Evolutionary conservation across 805 yeast genomes (phyloP).

Genomic region (Jamesozyma lodderae): DNA sequence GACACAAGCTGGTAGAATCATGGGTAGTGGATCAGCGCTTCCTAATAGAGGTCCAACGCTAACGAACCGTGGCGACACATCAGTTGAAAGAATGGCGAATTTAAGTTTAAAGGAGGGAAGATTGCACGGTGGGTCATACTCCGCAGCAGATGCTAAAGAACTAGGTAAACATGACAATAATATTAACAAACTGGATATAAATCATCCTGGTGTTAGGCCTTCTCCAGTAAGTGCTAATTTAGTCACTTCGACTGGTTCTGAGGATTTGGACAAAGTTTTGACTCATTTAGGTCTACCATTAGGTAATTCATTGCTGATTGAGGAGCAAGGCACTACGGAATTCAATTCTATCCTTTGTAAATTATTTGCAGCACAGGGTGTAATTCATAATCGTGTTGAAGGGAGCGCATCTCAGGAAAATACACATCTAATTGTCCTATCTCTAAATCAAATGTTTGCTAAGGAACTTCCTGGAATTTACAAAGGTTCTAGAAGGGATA

Average conservation of each 20-base stretch:
- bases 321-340: slow-evolving; percentile 85
- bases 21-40: not conserved
- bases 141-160: not conserved
- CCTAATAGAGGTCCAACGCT: slow-evolving; percentile 1
- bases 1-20: slow-evolving; percentile 1
- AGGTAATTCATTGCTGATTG: slow-evolving; percentile 60
- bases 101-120: slow-evolving; percentile 1
- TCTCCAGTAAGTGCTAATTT: slow-evolving; percentile 65
- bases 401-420: slow-evolving; percentile 16
- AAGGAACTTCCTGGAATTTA: slow-evolving; percentile 70
- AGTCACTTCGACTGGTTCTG: slow-evolving; percentile 71
- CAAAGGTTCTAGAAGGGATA: slow-evolving; percentile 57
- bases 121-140: not conserved
- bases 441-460: slow-evolving; percentile 50
- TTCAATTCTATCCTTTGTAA: slow-evolving; percentile 64
- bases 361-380: slow-evolving; percentile 68
- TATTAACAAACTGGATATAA: not conserved
- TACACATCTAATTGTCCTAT: slow-evolving; percentile 58
- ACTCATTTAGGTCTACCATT: slow-evolving; percentile 81
- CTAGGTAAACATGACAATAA: not conserved
- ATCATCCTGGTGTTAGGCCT: slow-evolving; percentile 60
- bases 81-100: slow-evolving; percentile 1
- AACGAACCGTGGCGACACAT: not conserved
- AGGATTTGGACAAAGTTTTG: slow-evolving; percentile 63
- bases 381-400: slow-evolving; percentile 50